Conservation (phyloP, 352 stramenopile species). For the Pythium brachiatum region DNA sequence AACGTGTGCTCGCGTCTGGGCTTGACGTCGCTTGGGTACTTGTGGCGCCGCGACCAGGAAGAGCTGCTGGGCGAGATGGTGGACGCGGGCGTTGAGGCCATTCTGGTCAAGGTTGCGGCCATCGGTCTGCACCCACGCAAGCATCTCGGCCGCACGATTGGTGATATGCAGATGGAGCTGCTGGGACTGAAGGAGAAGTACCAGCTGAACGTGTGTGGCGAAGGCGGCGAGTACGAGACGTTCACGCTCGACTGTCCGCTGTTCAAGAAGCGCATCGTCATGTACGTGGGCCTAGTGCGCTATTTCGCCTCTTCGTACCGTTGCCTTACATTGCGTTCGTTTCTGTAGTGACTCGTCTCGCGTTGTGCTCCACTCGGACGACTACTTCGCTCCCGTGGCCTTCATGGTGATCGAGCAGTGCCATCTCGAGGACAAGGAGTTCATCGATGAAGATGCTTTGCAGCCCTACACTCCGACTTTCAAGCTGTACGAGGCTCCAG, state of each 20-base stretch:
- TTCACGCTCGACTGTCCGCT: slow-evolving; percentile 97
- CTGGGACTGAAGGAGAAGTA: slow-evolving; percentile 93
- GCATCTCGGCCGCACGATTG: slow-evolving; percentile 86
- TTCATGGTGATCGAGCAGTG: slow-evolving; percentile 91
- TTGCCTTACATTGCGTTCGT: neutral
- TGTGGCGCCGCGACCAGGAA: slow-evolving; percentile 94
- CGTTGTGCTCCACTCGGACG: slow-evolving; percentile 90
- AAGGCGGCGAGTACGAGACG: slow-evolving; percentile 99
- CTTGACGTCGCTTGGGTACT: slow-evolving; percentile 93
- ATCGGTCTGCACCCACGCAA: slow-evolving; percentile 88
- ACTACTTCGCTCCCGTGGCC: slow-evolving; percentile 91
- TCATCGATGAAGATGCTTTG: slow-evolving; percentile 9
- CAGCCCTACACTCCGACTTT: slow-evolving; percentile 5
- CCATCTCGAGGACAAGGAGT: slow-evolving; percentile 87
- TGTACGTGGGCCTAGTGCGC: slow-evolving; percentile 39
- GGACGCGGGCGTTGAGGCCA: slow-evolving; percentile 90
- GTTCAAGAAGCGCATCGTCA: slow-evolving; percentile 92
- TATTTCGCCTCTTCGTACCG: neutral
- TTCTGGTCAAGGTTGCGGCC: slow-evolving; percentile 96
- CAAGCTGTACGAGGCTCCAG: neutral
- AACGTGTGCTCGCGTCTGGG: slow-evolving; percentile 92
- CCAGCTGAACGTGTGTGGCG: slow-evolving; percentile 97
- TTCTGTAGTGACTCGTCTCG: slow-evolving; percentile 82
- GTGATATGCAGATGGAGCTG: slow-evolving; percentile 87
- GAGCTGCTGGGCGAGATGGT: slow-evolving; percentile 95